Evolutionary conservation across 192 early-diverging fungal genomes (phyloP), one percentile per base, ranked within the genome.

Genomic region (Podila minutissima): DNA sequence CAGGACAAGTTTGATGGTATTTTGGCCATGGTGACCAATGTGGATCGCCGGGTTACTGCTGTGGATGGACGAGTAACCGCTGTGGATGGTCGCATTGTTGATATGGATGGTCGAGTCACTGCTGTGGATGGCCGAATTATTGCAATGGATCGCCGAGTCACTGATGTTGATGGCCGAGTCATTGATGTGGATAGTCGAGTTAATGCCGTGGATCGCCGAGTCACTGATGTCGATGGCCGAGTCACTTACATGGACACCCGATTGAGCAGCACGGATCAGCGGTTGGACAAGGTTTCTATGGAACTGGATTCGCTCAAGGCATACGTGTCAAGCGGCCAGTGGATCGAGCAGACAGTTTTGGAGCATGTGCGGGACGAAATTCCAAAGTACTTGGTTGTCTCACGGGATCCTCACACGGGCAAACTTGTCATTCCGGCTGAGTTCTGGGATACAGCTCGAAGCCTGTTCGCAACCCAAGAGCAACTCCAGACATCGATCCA

Each of bases 261-360:
- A 69, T 33, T 78, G 22, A 64, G 57, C 1, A 69, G 51, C 13
- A 59, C 71, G 10, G 69, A 71, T 10, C 68, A 66, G 20, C 65
- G 66, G 32, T 32, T 78, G 58, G 64, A 71, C 49, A 32, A 26
- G 28, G 75, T 78, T 1, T 61, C 68, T 4, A 59, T 57, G 15
- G 58, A 71, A 32, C 69, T 78, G 8, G 37, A 64, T 4, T 71
- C 75, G 7, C 37, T 78, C 11, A 62, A 46, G 32, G 24, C 49
- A 29, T 71, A 78, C 26, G 59, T 78, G 13, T 35, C 59, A 31
- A 64, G 66, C 22, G 75, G 75, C 33, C 59, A 50, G 20, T 78
- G 75, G 75, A 78, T 78, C 37, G 69, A 78, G 31, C 75, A 71
- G 11, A 78, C 55, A 15, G 59, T 78, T 9, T 26, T 76, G 28